Percentiles rank a stretch among this genome's conserved stretches.
Evolutionary conservation across 1,284 basidiomycete genomes (phyloP).

Genomic region (Neolentinus lepideus): DNA sequence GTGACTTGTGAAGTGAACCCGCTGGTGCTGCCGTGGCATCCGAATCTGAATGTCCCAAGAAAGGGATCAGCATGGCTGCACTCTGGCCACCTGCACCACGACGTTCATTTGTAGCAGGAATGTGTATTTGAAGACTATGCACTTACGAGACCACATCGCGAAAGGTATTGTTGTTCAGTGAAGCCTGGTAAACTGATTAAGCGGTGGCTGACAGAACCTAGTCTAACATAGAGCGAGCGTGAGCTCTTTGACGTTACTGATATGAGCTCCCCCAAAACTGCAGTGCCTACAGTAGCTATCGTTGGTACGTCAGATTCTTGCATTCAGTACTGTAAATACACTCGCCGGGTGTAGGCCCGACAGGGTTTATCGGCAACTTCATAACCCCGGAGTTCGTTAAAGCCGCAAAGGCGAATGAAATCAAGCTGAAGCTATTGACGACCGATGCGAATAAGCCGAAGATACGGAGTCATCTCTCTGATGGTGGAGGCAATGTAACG

Average conservation of each 20-base stretch:
- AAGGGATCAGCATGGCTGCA: too few species aligned
- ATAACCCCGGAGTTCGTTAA: not conserved
- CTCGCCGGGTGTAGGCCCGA: not conserved
- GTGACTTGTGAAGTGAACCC: too few species aligned
- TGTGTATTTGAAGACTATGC: too few species aligned
- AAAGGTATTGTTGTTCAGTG: not conserved
- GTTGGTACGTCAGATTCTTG: not conserved
- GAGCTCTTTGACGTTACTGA: not conserved
- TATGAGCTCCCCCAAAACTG: not conserved
- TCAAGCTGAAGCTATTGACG: not conserved
- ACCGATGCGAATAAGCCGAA: not conserved
- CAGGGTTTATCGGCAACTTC: not conserved
- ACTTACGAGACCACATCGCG: too few species aligned
- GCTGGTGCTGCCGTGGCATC: too few species aligned
- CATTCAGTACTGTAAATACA: not conserved
- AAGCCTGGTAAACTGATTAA: not conserved
- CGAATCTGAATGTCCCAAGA: too few species aligned
- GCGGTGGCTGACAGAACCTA: not conserved
- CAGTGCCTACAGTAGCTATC: not conserved
- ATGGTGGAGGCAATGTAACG: not conserved
- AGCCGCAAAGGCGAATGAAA: not conserved
- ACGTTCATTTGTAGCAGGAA: too few species aligned
- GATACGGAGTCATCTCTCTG: not conserved
- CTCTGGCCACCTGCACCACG: too few species aligned
- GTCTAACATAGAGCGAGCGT: too few species aligned